Evolutionary conservation across 1,284 basidiomycete genomes (phyloP).

Genomic region (Vanrija pseudolonga): DNA sequence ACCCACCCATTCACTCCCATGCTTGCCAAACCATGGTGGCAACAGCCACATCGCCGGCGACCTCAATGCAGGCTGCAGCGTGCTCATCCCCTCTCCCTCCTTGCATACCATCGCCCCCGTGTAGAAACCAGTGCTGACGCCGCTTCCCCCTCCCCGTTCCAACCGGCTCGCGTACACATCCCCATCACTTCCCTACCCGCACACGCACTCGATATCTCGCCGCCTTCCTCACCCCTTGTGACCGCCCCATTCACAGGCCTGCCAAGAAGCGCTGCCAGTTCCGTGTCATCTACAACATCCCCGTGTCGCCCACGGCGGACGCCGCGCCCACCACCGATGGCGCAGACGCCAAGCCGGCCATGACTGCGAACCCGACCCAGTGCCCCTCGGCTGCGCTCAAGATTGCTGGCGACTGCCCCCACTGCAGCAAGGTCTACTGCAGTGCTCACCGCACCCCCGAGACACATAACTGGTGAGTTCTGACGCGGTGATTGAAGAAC

Average conservation of each 20-base stretch:
- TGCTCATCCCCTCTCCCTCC: too few relatives aligned
- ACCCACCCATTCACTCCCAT: too few relatives aligned
- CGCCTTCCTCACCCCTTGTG: not conserved
- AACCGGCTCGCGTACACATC: not conserved
- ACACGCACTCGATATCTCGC: not conserved
- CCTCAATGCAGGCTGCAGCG: too few relatives aligned
- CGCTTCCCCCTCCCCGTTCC: not conserved
- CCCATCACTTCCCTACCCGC: not conserved
- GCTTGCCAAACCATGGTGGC: too few relatives aligned
- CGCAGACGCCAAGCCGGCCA: conserved; percentile 20
- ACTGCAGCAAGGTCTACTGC: conserved; percentile 49
- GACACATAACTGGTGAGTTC: conserved; percentile 50
- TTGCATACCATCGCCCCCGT: too few relatives aligned
- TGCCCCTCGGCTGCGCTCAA: conserved; percentile 48
- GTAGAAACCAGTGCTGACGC: too few relatives aligned
- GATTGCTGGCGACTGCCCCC: conserved; percentile 50
- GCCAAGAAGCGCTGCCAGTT: conserved; percentile 50
- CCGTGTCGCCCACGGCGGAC: conserved; percentile 22
- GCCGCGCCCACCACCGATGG: conserved; percentile 17
- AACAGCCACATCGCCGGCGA: too few relatives aligned
- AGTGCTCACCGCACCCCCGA: conserved; percentile 49
- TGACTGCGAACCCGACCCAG: conserved; percentile 44
- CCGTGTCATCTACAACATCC: conserved; percentile 49
- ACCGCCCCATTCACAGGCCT: conserved; percentile 30
- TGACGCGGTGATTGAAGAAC: not conserved